Conservation (phyloP, 2,329 filamentous ascomycete species). For the Malbranchea cinnamomea region DNA sequence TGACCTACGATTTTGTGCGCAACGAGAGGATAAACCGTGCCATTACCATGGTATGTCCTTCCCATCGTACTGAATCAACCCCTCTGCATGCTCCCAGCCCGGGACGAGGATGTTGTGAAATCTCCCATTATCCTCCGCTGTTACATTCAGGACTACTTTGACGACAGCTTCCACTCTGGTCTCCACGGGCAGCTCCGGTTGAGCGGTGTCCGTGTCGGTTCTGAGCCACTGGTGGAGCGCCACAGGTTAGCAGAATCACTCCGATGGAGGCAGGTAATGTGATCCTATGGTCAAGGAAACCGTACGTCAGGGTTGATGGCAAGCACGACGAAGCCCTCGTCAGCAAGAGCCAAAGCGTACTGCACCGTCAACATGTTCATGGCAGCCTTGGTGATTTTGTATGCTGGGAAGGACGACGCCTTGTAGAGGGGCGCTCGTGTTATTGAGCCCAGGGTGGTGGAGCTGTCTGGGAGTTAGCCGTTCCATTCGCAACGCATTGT, state of each 20-base stretch:
- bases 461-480: constrained; percentile 22
- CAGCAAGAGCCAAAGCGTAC: constrained; percentile 14
- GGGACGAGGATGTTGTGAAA: constrained; percentile 27
- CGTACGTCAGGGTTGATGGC: constrained; percentile 32
- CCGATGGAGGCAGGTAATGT: neutral
- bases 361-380: constrained; percentile 34
- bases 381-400: constrained; percentile 35
- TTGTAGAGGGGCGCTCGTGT: constrained; percentile 11
- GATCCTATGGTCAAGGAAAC: neutral
- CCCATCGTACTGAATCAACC: constrained; percentile 20
- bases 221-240: constrained; percentile 23
- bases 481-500: no score
- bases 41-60: constrained; percentile 13
- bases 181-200: constrained; percentile 25
- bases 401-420: constrained; percentile 19
- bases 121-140: constrained; percentile 28
- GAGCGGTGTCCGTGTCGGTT: constrained; percentile 25
- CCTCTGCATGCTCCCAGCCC: constrained; percentile 16
- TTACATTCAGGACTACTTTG: constrained; percentile 30
- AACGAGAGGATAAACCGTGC: no score
- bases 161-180: constrained; percentile 20
- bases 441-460: constrained; percentile 29
- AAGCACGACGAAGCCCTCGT: constrained; percentile 30
- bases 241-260: neutral
- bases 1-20: no score